Evolutionary conservation across 2,329 filamentous ascomycete genomes (phyloP).

Genomic region (Fusarium nanum): DNA sequence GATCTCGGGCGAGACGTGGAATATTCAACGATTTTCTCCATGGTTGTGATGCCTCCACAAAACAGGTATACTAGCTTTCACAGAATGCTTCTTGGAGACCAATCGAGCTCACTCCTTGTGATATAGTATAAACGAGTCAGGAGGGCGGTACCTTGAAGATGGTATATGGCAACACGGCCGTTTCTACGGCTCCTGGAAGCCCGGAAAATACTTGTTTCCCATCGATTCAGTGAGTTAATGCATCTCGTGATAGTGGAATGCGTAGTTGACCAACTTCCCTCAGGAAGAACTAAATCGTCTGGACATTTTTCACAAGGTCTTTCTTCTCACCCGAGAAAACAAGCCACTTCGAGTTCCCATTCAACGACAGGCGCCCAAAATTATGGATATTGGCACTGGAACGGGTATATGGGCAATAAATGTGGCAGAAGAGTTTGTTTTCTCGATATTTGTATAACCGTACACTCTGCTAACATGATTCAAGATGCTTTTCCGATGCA

Average conservation of each 20-base stretch:
- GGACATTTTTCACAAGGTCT: slow-evolving; percentile 85
- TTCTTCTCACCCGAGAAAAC: slow-evolving; percentile 70
- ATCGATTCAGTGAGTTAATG: slow-evolving; percentile 74
- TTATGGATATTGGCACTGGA: slow-evolving; percentile 81
- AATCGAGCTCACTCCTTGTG: slow-evolving; percentile 23
- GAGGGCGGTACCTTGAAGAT: slow-evolving; percentile 40
- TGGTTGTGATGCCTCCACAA: slow-evolving; percentile 50
- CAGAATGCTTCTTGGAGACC: not conserved
- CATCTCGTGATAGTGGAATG: not conserved
- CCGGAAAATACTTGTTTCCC: slow-evolving; percentile 79
- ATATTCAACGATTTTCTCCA: slow-evolving; percentile 22
- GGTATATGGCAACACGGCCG: slow-evolving; percentile 71
- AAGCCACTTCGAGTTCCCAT: slow-evolving; percentile 42
- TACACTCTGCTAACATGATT: slow-evolving; percentile 1
- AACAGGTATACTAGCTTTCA: slow-evolving; percentile 42
- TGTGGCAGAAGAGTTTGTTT: slow-evolving; percentile 75
- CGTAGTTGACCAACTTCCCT: slow-evolving; percentile 26
- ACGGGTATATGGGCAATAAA: slow-evolving; percentile 94
- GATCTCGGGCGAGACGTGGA: slow-evolving; percentile 21
- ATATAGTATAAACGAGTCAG: slow-evolving; percentile 35
- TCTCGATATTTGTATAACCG: not conserved
- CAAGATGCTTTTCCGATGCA: slow-evolving; percentile 45
- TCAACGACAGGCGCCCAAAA: slow-evolving; percentile 47
- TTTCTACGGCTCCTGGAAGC: slow-evolving; percentile 74
- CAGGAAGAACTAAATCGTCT: slow-evolving; percentile 80